A percentile compares a stretch with the other conserved stretches of the same genome.
phyloP scores from a whole-genome alignment of 768 basidiomycete genomes.

The Kwoniella pini region DNA sequence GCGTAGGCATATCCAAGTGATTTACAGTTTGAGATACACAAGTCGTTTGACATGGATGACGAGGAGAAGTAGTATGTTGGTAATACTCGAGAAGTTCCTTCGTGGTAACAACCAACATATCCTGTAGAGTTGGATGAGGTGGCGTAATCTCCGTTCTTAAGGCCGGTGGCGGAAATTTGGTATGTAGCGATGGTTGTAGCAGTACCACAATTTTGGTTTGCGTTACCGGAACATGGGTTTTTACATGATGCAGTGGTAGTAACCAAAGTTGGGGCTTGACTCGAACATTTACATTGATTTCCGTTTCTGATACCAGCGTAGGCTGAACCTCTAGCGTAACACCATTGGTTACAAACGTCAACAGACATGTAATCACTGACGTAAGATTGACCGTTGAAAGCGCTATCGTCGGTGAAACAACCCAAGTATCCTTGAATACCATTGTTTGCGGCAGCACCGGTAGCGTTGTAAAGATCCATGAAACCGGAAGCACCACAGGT shows the following conservation, averaged over 20 bases:
- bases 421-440: conserved; percentile 28
- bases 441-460: conserved; percentile 14
- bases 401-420: conserved; percentile 32
- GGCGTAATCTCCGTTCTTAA: conserved; percentile 14
- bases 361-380: conserved; percentile 21
- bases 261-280: conserved; percentile 16
- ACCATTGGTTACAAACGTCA: conserved; percentile 26
- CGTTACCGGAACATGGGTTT: conserved; percentile 23
- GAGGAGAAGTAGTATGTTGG: conserved; percentile 21
- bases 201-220: conserved; percentile 32
- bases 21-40: conserved; percentile 28
- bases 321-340: conserved; percentile 15
- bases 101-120: conserved; percentile 29
- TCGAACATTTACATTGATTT: conserved; percentile 30
- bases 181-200: conserved; percentile 24
- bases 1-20: conserved; percentile 22
- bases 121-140: conserved; percentile 18
- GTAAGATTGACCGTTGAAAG: conserved; percentile 20
- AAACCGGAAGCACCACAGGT: conserved; percentile 27
- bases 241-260: conserved; percentile 22
- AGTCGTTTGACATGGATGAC: conserved; percentile 26
- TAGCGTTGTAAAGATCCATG: conserved; percentile 33
- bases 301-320: conserved; percentile 28
- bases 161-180: conserved; percentile 15
- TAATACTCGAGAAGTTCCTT: conserved; percentile 13